Evolutionary conservation across 1,139 yeast genomes (phyloP), one percentile per base, ranked within the genome.

Genomic region (Taphrina sp.): DNA sequence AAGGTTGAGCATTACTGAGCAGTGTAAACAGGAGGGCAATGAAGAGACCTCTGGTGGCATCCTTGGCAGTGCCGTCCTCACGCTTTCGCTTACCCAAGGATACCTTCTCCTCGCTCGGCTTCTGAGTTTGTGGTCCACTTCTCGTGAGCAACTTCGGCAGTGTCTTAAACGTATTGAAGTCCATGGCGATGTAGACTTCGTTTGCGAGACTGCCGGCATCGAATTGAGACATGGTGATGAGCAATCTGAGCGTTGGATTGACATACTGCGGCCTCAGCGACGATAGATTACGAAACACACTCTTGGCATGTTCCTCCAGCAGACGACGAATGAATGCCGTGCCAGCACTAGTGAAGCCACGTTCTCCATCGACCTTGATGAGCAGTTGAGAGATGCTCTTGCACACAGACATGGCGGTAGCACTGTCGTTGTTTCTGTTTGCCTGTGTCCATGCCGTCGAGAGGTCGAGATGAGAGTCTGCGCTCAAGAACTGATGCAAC

Each of bases 271-370:
- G 80, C 61, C 82, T 77, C 62, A 76, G 69, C 58, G 80, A 78
- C 59, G 76, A 78, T 43, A 89, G 71, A 22, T 85, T 82, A 63
- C 95, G 74, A 68, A 85, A 86, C 3, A 89, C 72, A 20, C 81
- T 77, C 63, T 83, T 85, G 47, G 77, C 67, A 65, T 85, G 79
- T 56, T 75, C 76, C 1, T 75, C 73, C 17, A 88, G 68, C 7
- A 88, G 69, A 19, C 77, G 77, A 33, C 67, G 61, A 34, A 66
- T 74, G 58, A 83, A 77, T 49, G 80, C 68, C 3, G 71, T 69
- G 1, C 70, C 73, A 23, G 76, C 72, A 46, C 63, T 57, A 20
- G 33, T 22, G 39, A 33, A 49, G 22, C 59, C 67, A 52, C 59
- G 57, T 28, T 62, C 65, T 14, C 53, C 59, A 14, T 62, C 43